Percentiles rank a stretch among this genome's conserved stretches.
phyloP scores from a whole-genome alignment of 441 rosid species.

The Hypseocharis bilobata region DNA sequence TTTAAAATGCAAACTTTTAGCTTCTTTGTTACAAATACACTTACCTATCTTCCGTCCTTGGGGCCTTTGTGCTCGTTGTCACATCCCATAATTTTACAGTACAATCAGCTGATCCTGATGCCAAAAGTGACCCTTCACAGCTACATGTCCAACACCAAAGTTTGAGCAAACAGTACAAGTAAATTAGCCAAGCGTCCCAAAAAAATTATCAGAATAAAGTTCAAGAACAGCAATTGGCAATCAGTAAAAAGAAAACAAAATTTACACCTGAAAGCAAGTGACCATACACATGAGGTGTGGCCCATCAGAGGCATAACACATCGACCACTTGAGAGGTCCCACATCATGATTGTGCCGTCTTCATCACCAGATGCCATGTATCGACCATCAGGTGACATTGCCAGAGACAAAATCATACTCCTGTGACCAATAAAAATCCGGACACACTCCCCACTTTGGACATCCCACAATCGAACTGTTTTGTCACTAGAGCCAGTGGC shows the following conservation, averaged over 20 bases:
- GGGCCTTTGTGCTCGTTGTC: slow-evolving; percentile 51
- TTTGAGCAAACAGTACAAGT: not conserved
- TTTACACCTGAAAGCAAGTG: slow-evolving; percentile 74
- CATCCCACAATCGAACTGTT: slow-evolving; percentile 90
- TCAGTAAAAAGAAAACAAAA: slow-evolving; percentile 1
- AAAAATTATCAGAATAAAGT: not conserved
- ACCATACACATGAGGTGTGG: slow-evolving; percentile 84
- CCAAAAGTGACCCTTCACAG: slow-evolving; percentile 86
- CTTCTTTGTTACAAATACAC: slow-evolving; percentile 15
- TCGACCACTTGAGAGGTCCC: slow-evolving; percentile 92
- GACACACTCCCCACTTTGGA: slow-evolving; percentile 81
- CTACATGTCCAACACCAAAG: slow-evolving; percentile 27
- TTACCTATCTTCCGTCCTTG: slow-evolving; percentile 69
- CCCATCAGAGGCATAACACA: slow-evolving; percentile 87
- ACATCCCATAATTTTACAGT: slow-evolving; percentile 89
- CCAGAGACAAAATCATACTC: slow-evolving; percentile 82
- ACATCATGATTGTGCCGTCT: slow-evolving; percentile 93
- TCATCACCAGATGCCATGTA: slow-evolving; percentile 96
- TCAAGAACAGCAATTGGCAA: not conserved
- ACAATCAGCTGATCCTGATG: slow-evolving; percentile 95
- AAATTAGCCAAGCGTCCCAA: slow-evolving; percentile 11
- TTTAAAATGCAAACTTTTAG: not conserved
- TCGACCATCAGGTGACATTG: slow-evolving; percentile 92
- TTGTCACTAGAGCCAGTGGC: slow-evolving; percentile 95
- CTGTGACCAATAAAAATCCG: slow-evolving; percentile 86